Percentiles rank a stretch among this genome's conserved stretches.
phyloP scores from a whole-genome alignment of 1,284 basidiomycete species.

The Pseudozyma sp. region DNA sequence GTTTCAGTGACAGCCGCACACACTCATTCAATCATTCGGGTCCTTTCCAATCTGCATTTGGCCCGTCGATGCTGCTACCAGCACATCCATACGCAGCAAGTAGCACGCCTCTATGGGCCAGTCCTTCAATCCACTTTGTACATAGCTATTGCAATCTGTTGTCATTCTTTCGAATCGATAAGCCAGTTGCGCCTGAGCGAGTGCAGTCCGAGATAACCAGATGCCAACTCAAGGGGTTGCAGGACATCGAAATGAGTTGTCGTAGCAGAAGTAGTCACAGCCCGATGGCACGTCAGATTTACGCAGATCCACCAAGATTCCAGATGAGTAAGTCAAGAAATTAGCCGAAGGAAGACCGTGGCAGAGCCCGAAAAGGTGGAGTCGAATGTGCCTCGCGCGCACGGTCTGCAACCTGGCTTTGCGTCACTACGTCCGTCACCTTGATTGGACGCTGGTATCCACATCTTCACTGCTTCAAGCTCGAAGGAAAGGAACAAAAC shows the following conservation, averaged over 20 bases:
- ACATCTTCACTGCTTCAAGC: no score
- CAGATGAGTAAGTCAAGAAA: constrained; percentile 7
- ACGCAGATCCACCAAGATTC: constrained; percentile 1
- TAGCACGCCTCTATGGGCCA: neutral
- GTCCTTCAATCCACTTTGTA: constrained; percentile 1
- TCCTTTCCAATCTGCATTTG: neutral
- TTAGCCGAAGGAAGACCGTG: constrained; percentile 27
- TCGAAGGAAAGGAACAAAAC: neutral
- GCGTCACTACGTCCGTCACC: neutral
- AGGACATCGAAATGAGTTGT: neutral
- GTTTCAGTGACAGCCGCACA: neutral
- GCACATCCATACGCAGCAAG: neutral
- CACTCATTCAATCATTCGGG: neutral
- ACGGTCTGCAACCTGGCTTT: constrained; percentile 2
- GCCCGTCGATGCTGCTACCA: neutral
- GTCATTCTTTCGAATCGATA: no score
- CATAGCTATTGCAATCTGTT: neutral
- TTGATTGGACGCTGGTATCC: no score
- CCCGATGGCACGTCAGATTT: neutral
- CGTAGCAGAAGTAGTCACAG: no score
- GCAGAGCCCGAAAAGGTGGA: constrained; percentile 11
- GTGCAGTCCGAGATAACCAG: neutral
- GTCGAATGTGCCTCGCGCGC: neutral
- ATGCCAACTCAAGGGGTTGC: neutral
- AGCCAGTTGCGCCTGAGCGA: no score